Evolutionary conservation across 176 grass and related monocot genomes (phyloP), one percentile per base, ranked within the genome.

Genomic region (Saccharum officinarum): DNA sequence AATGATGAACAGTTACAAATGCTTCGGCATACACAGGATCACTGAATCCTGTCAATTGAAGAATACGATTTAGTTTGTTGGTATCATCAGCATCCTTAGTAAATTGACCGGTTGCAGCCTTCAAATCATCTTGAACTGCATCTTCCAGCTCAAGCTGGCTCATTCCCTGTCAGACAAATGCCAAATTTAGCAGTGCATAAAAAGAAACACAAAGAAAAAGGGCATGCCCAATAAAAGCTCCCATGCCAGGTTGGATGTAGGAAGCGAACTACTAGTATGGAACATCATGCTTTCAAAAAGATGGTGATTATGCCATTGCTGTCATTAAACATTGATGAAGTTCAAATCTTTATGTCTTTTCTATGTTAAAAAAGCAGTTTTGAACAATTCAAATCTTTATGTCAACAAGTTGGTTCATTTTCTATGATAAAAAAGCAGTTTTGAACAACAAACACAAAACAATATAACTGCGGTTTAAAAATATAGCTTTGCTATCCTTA

Each of bases 11-110:
- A 44, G 86, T 91, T 22, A 94, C 88, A 85, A 76, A 88, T 83
- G 92, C 92, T 75, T 91, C 88, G 65, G 92, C 92, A 71, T 93
- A 93, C 15, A 93, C 88, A 62, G 88, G 92, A 75, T 93, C 92
- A 36, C 88, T 90, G 65, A 93, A 93, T 34, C 88, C 88, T 49
- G 88, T 93, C 55, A 93, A 83, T 28, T 93, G 92, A 77, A 93
- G 88, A 82, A 91, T 90, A 41, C 86, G 85, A 59, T 93, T 93
- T 47, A 93, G 31, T 61, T 82, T 84, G 59, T 90, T 87, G 17
- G 82, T 71, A 76, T 93, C 85, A 75, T 93, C 85, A 55, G 85
- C 55, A 69, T 93, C 85, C 74, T 90, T 91, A 1, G 82, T 93
- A 65, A 93, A 93, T 80, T 88, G 85, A 72, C 88, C 88, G 71